Evolutionary conservation across 2,329 filamentous ascomycete genomes (phyloP), one percentile per base, ranked within the genome.

Genomic region (Epichloe elymi): DNA sequence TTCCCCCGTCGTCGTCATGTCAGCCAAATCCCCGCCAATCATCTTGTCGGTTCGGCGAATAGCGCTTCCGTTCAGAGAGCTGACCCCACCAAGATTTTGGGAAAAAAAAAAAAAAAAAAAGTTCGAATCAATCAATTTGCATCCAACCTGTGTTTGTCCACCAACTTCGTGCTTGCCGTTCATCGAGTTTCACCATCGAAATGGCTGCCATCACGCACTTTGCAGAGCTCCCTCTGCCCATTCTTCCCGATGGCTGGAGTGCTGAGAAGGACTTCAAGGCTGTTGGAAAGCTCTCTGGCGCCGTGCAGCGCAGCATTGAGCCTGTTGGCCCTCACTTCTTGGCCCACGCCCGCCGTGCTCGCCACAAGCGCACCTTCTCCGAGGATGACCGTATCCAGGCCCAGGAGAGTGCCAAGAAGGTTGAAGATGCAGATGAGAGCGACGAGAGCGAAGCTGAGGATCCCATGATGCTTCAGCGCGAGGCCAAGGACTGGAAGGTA

Each of bases 401-500:
- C 46, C 86, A 94, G 70, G 83, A 94, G 70, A 89, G 85, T 60
- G 89, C 90, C 65, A 95, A 94, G 82, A 96, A 95, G 71, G 82
- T 94, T 51, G 91, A 97, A 70, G 86, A 93, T 57, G 86, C 88
- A 50, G 88, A 96, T 53, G 83, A 84, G 56, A 87, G 85, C 63
- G 90, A 97, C 55, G 88, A 95, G 68, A 94, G 88, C 70, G 93
- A 98, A 74, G 74, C 85, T 33, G 93, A 98, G 73, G 91, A 97
- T 65, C 85, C 88, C 51, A 79, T 94, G 73, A 85, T 97, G 80
- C 82, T 98, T 35, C 79, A 87, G 67, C 82, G 89, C 51, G 89
- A 97, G 67, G 90, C 93, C 64, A 98, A 98, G 76, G 93, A 98
- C 76, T 98, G 93, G 93, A 98, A 98, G 86, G 88, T 91, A 69